phyloP scores from a whole-genome alignment of 306 rosid genomes.

The Malus fusca region DNA sequence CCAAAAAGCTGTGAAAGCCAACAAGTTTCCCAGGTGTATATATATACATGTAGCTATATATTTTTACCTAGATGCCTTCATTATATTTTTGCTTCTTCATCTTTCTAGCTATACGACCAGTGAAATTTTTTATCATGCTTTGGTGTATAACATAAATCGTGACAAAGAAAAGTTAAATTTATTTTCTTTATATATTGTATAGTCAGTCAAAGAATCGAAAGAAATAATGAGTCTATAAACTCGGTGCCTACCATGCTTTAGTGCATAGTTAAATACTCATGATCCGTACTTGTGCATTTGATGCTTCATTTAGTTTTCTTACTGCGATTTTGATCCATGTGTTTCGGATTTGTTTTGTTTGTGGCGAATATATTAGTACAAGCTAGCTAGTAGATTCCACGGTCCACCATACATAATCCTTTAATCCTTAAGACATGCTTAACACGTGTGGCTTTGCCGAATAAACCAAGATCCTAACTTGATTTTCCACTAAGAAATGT shows the following conservation, averaged over 20 bases:
- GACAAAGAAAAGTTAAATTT: no score
- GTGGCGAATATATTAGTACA: not conserved
- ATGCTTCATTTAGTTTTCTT: not conserved
- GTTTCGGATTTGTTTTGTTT: not conserved
- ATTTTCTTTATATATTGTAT: no score
- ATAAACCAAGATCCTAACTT: not conserved
- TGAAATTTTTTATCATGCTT: no score
- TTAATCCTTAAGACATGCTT: no score
- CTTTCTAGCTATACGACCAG: not conserved
- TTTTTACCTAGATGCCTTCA: not conserved
- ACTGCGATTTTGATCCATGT: not conserved
- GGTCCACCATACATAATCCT: no score
- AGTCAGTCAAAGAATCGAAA: no score
- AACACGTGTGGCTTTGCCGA: not conserved
- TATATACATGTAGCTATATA: not conserved
- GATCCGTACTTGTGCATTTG: not conserved
- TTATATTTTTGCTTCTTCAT: not conserved
- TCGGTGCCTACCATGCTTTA: no score
- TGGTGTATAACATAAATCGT: no score
- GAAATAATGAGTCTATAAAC: no score
- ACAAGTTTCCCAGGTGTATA: constrained; percentile 46
- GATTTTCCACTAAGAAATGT: not conserved
- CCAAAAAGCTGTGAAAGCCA: constrained; percentile 49
- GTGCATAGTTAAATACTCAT: no score
- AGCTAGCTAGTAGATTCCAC: no score